Conservation (phyloP, 2,329 filamentous ascomycete genomes). For the Shiraia sp. region DNA sequence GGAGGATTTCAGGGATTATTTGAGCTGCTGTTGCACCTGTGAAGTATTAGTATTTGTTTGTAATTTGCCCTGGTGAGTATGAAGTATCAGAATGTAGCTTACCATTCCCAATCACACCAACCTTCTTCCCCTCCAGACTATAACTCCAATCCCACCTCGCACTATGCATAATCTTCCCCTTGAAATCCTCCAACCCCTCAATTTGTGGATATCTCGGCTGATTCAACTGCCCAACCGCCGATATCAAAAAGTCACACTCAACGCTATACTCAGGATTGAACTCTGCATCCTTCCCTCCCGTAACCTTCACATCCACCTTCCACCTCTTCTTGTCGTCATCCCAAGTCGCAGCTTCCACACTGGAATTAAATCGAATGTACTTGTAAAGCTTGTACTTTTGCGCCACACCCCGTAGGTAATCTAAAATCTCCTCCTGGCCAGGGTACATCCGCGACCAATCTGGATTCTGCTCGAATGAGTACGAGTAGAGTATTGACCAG, state of each 20-base stretch:
- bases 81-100: no score
- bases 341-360: constrained; percentile 59
- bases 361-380: constrained; percentile 62
- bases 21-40: constrained; percentile 60
- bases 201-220: constrained; percentile 56
- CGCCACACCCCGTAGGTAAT: constrained; percentile 58
- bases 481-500: constrained; percentile 61
- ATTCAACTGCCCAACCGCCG: constrained; percentile 63
- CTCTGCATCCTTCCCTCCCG: constrained; percentile 59
- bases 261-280: constrained; percentile 58
- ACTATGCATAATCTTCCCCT: constrained; percentile 60
- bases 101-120: constrained; percentile 65
- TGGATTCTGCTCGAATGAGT: constrained; percentile 63
- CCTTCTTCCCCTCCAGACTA: constrained; percentile 56
- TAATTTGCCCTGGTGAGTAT: constrained; percentile 1
- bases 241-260: constrained; percentile 60
- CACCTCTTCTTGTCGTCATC: constrained; percentile 57
- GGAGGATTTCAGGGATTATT: constrained; percentile 61
- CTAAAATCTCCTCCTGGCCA: constrained; percentile 63
- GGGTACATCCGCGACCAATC: constrained; percentile 63
- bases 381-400: constrained; percentile 59
- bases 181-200: constrained; percentile 52
- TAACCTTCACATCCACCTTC: constrained; percentile 54
- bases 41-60: constrained; percentile 2
- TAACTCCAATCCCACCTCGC: constrained; percentile 66